phyloP scores from a whole-genome alignment of 305 asterid species.

The Solanum hybrid region DNA sequence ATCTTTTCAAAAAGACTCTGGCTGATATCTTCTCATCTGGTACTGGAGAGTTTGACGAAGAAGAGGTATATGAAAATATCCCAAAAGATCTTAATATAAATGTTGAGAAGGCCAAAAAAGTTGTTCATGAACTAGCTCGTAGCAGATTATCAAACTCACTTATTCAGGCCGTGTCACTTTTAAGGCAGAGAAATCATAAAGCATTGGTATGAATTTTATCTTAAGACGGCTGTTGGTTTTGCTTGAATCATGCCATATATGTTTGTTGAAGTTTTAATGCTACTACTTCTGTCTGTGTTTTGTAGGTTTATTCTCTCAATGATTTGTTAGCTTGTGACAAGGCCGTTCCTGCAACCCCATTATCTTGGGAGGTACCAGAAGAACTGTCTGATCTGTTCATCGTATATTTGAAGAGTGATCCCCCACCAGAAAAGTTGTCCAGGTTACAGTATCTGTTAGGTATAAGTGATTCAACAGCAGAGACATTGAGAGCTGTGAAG shows the following conservation, averaged over 20 bases:
- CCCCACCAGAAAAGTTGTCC: conserved; percentile 48
- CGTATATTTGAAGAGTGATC: conserved; percentile 46
- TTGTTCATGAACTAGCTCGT: conserved; percentile 64
- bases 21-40: conserved; percentile 84
- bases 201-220: conserved; percentile 60
- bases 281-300: neutral
- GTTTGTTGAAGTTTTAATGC: neutral
- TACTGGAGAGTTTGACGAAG: conserved; percentile 87
- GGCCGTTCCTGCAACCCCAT: conserved; percentile 71
- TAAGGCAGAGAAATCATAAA: conserved; percentile 65
- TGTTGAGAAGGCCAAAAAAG: conserved; percentile 51
- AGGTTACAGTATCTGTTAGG: conserved; percentile 72
- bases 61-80: conserved; percentile 71
- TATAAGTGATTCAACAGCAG: conserved; percentile 70
- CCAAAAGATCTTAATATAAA: conserved; percentile 74
- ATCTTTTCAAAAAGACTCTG: conserved; percentile 65
- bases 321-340: conserved; percentile 91
- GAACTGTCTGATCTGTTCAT: conserved; percentile 70
- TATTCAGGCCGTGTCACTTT: conserved; percentile 75
- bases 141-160: conserved; percentile 71
- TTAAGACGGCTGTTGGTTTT: neutral
- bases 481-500: conserved; percentile 42
- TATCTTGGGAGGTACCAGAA: conserved; percentile 80
- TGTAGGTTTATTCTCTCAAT: conserved; percentile 79
- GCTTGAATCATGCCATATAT: neutral